Evolutionary conservation across 73 alveolate genomes (phyloP).

Genomic region (Breviolum minutum): DNA sequence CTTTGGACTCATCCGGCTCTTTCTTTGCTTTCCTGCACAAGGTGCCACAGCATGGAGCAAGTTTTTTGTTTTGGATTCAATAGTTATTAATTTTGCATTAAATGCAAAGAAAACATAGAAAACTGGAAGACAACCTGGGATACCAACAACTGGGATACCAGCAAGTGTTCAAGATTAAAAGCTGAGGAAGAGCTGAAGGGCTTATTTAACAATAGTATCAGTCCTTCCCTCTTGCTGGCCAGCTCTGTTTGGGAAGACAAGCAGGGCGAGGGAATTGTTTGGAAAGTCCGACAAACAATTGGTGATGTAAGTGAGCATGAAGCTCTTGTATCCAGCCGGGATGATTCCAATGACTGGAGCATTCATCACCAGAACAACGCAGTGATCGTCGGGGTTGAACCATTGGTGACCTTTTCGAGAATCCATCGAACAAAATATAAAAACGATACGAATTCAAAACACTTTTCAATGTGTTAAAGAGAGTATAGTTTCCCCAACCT

Average conservation of each 20-base stretch:
- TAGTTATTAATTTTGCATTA: too few relatives aligned
- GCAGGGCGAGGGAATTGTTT: background rate
- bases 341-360: background rate
- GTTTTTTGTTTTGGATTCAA: too few relatives aligned
- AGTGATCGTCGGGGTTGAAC: background rate
- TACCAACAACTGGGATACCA: too few relatives aligned
- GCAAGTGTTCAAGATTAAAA: too few relatives aligned
- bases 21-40: background rate
- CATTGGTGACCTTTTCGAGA: background rate
- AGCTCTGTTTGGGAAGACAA: conserved; percentile 7
- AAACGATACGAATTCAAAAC: too few relatives aligned
- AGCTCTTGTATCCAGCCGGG: background rate
- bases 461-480: too few relatives aligned
- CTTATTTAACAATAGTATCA: too few relatives aligned
- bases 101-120: too few relatives aligned
- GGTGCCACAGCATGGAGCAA: too few relatives aligned
- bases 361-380: background rate
- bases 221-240: background rate
- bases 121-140: too few relatives aligned
- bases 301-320: conserved; percentile 16
- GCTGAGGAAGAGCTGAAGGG: too few relatives aligned
- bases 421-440: background rate
- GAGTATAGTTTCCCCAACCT: background rate
- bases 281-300: conserved; percentile 7
- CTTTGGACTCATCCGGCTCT: background rate